A percentile compares a stretch with the other conserved stretches of the same genome.
These are phyloP conservation scores for Trichoderma parareesei DNA, from an alignment of 495 filamentous ascomycete species.

Conservation along the genomic window DNA sequence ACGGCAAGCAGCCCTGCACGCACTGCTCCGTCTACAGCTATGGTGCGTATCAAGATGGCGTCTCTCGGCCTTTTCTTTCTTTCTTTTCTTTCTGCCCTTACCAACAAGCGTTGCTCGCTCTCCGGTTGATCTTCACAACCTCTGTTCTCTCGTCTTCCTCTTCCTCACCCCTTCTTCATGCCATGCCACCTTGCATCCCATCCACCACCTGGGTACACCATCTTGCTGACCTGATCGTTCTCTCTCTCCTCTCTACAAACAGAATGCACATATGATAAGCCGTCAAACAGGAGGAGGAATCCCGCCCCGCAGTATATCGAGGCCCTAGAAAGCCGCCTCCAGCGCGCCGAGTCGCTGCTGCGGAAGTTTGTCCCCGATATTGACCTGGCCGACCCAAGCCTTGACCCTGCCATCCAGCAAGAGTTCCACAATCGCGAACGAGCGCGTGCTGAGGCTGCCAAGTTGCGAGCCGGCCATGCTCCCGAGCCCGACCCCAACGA, in stretches of 20 bases:
- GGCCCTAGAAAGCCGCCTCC: constrained; percentile 73
- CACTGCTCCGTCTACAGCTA: constrained; percentile 98
- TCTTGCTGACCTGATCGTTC: constrained; percentile 13
- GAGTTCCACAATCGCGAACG: constrained; percentile 43
- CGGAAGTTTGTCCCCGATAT: constrained; percentile 75
- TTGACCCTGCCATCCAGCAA: constrained; percentile 61
- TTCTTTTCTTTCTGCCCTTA: too few relatives aligned
- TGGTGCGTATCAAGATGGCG: constrained; percentile 49
- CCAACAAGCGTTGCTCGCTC: too few relatives aligned
- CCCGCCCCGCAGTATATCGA: constrained; percentile 94
- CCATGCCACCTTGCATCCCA: neutral
- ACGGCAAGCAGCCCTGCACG: constrained; percentile 95
- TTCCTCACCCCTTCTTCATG: neutral
- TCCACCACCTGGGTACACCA: neutral
- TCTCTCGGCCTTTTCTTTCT: too few relatives aligned
- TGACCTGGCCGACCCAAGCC: constrained; percentile 71
- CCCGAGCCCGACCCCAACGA: constrained; percentile 41
- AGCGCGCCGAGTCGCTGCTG: constrained; percentile 75
- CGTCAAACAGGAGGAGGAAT: constrained; percentile 90
- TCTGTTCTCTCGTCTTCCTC: too few relatives aligned
- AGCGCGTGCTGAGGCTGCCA: constrained; percentile 28
- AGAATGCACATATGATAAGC: constrained; percentile 99
- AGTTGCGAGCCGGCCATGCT: constrained; percentile 15
- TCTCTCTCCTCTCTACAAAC: constrained; percentile 21
- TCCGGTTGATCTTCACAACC: neutral